These are phyloP conservation scores for Plasmodium yoelii DNA, from an alignment of 169 alveolate genomes.

Conservation along the genomic window DNA sequence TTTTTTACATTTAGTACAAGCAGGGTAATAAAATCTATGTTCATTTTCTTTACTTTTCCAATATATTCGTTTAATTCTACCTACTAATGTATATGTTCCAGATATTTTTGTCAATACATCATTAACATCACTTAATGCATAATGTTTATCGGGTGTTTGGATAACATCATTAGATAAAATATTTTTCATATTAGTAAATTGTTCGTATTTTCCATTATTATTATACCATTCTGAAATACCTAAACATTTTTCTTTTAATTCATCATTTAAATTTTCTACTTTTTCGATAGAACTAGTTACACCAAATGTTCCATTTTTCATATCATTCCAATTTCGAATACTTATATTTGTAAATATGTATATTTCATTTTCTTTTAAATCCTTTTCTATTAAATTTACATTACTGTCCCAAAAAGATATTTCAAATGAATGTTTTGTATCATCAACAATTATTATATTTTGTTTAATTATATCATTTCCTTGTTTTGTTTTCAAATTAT, in stretches of 20 bases:
- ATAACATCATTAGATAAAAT: constrained; percentile 63
- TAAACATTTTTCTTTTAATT: constrained; percentile 73
- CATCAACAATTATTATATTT: constrained; percentile 79
- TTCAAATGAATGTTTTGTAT: constrained; percentile 83
- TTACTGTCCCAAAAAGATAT: constrained; percentile 81
- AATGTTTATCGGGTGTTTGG: constrained; percentile 77
- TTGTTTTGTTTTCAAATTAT: constrained; percentile 76
- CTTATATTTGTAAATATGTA: constrained; percentile 76
- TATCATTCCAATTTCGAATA: constrained; percentile 85
- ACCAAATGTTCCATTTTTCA: constrained; percentile 78
- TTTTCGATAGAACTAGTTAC: constrained; percentile 76
- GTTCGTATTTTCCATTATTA: constrained; percentile 76
- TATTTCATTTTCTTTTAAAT: constrained; percentile 72
- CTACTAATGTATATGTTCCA: constrained; percentile 79
- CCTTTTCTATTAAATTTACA: constrained; percentile 49
- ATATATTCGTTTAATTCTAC: constrained; percentile 79
- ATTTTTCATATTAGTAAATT: constrained; percentile 78
- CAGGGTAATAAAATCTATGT: constrained; percentile 80
- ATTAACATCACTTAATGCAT: constrained; percentile 71
- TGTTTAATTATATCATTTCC: constrained; percentile 79
- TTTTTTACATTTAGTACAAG: constrained; percentile 84
- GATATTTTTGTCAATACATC: constrained; percentile 70
- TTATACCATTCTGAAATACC: constrained; percentile 81
- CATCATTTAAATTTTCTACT: constrained; percentile 77
- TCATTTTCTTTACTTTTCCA: constrained; percentile 85